phyloP scores from a whole-genome alignment of 1,284 basidiomycete genomes.

The Cerrena zonata region DNA sequence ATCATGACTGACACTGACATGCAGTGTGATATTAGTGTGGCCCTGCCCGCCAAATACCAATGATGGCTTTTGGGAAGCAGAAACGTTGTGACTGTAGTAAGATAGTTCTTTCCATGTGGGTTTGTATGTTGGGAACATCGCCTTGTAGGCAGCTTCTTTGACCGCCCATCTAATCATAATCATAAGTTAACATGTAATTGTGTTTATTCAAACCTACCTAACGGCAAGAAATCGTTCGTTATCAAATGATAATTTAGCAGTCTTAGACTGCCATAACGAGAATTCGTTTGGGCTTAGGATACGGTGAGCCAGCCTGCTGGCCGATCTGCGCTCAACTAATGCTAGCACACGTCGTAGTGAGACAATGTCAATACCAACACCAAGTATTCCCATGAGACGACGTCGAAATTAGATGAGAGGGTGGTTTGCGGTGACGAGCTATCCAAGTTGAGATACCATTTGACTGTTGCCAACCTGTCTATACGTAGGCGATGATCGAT shows the following conservation, averaged over 20 bases:
- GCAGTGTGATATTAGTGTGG: conserved; percentile 33
- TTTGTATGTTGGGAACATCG: conserved; percentile 56
- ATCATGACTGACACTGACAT: conserved; percentile 79
- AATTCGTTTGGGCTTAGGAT: conserved; percentile 61
- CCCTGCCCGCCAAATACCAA: conserved; percentile 39
- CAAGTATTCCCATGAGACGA: conserved; percentile 58
- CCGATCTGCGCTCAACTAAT: conserved; percentile 48
- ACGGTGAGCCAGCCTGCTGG: conserved; percentile 46
- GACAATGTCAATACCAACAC: conserved; percentile 76
- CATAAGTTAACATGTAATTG: neutral
- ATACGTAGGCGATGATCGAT: neutral
- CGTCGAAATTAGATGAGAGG: no score
- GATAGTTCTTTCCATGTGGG: conserved; percentile 79
- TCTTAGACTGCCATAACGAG: conserved; percentile 37
- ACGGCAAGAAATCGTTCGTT: conserved; percentile 55
- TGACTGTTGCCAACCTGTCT: neutral
- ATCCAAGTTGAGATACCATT: neutral
- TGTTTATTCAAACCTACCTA: conserved; percentile 44
- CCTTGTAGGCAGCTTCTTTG: conserved; percentile 90
- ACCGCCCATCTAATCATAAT: conserved; percentile 60
- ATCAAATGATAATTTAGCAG: conserved; percentile 15
- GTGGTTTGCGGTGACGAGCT: no score
- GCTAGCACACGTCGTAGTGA: conserved; percentile 60
- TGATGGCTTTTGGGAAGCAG: conserved; percentile 41
- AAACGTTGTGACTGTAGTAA: conserved; percentile 35